Conservation (phyloP, 495 filamentous ascomycete genomes). For the Hypoxylon intermedium region DNA sequence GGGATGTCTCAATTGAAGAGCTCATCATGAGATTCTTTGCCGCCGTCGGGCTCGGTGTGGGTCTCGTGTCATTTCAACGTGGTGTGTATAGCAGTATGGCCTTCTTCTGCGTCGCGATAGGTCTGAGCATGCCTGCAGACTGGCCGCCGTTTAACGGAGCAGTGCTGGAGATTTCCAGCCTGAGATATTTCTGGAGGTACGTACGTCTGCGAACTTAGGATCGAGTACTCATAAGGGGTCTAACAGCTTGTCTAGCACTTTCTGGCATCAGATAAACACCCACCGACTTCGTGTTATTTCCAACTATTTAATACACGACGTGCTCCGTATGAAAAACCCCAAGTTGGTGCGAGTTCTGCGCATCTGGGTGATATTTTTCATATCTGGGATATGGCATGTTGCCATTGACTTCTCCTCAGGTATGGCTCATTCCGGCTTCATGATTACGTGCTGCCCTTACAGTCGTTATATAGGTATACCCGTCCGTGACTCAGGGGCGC, state of each 20-base stretch:
- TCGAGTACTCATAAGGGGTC: too few species aligned
- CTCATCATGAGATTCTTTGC: constrained; percentile 19
- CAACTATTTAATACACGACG: constrained; percentile 12
- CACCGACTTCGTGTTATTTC: constrained; percentile 9
- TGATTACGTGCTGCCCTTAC: too few species aligned
- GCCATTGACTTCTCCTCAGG: constrained; percentile 16
- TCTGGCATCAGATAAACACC: constrained; percentile 22
- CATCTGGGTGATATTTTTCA: constrained; percentile 7
- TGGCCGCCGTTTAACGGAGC: constrained; percentile 18
- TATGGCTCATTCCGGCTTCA: neutral
- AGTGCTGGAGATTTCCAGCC: constrained; percentile 6
- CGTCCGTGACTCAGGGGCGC: constrained; percentile 12
- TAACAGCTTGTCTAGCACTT: constrained; percentile 5
- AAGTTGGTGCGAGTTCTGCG: constrained; percentile 5
- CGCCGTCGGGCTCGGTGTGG: constrained; percentile 13
- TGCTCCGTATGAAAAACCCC: neutral
- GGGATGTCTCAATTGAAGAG: constrained; percentile 13
- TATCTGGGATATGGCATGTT: constrained; percentile 15
- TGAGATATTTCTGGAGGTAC: constrained; percentile 20
- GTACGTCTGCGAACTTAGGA: neutral
- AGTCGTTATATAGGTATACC: constrained; percentile 3
- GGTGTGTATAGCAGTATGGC: constrained; percentile 8
- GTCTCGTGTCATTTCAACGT: constrained; percentile 14
- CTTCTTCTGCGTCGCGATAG: constrained; percentile 15
- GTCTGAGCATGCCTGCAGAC: constrained; percentile 7